Evolutionary conservation across 2,329 filamentous ascomycete species (phyloP), one percentile per base, ranked within the genome.

Genomic region (Juglanconis sp.): DNA sequence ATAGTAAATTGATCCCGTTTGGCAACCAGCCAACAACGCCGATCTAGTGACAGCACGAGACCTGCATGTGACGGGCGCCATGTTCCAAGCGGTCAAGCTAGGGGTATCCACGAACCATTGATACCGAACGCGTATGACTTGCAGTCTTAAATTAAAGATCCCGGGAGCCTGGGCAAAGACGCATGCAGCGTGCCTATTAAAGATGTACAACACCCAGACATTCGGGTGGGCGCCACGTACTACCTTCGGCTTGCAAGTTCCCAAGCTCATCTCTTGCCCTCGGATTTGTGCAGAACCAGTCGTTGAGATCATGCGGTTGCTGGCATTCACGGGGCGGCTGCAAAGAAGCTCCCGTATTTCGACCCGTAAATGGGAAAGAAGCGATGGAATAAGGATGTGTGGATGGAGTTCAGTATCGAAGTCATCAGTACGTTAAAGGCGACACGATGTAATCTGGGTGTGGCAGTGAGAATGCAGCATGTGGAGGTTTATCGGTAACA

Each of bases 1-100:
- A 24, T 24, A 24, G 24, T 2, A 2, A 24, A 24, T 24, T 24
- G 2, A 24, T 24, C 24, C 24, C 24, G 24, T 24, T 24, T 24
- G 24, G 24, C 24, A 30, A 36, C 34, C 49, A 50, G 5, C 65
- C 32, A 50, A 30, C 76, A 46, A 68, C 72, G 8, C 73, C 75
- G 66, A 70, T 69, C 66, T 76, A 74, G 66, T 69, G 72, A 57
- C 53, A 61, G 15, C 9, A n/a, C 4, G 50, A 53, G 56, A 47
- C 52, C 36, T 56, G n/a, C 35, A 36, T 56, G 2, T 61, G 50
- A 58, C 55, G 36, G 55, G 44, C 55, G 55, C 59, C 50, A 58
- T 32, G 55, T 54, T 42, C 50, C 46, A 58, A 42, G 48, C 30
- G 11, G 7, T 13, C 10, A 5, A 13, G 17, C 24, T 24, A 5